Evolutionary conservation across 345 rosid species (phyloP).

Genomic region (Heritiera littoralis): DNA sequence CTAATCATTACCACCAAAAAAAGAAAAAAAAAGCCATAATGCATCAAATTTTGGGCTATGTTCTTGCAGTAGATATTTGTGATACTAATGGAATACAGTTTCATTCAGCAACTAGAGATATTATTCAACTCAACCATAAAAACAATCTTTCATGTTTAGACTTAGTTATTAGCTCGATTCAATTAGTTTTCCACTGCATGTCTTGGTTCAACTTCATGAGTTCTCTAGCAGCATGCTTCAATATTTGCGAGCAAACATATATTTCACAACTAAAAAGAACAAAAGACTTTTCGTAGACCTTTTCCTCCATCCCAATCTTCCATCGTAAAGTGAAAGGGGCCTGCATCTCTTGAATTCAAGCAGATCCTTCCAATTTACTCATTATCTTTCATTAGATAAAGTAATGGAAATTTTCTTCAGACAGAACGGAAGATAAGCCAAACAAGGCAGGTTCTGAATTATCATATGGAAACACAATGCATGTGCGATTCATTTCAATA

Average conservation of each 20-base stretch:
- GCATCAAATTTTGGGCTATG: background rate
- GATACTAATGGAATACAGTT: background rate
- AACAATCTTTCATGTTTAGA: background rate
- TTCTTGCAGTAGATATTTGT: background rate
- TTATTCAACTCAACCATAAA: background rate
- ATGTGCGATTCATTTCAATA: background rate
- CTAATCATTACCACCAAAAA: background rate
- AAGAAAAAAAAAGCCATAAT: background rate
- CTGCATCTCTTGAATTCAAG: background rate
- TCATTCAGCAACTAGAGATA: background rate
- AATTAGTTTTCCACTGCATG: background rate
- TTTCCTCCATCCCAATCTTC: background rate
- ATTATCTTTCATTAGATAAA: background rate
- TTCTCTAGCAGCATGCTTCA: background rate
- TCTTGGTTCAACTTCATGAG: background rate
- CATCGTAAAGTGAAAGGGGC: background rate
- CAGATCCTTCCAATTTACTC: background rate
- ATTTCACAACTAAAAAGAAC: background rate
- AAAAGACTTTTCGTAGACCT: background rate
- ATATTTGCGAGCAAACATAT: background rate
- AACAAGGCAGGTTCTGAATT: background rate
- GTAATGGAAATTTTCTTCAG: background rate
- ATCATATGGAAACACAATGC: background rate
- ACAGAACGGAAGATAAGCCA: background rate
- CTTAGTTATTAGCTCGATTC: background rate